These are phyloP conservation scores for Sanghuangporus weigelae DNA, from an alignment of 1,284 basidiomycete genomes.

Conservation along the genomic window DNA sequence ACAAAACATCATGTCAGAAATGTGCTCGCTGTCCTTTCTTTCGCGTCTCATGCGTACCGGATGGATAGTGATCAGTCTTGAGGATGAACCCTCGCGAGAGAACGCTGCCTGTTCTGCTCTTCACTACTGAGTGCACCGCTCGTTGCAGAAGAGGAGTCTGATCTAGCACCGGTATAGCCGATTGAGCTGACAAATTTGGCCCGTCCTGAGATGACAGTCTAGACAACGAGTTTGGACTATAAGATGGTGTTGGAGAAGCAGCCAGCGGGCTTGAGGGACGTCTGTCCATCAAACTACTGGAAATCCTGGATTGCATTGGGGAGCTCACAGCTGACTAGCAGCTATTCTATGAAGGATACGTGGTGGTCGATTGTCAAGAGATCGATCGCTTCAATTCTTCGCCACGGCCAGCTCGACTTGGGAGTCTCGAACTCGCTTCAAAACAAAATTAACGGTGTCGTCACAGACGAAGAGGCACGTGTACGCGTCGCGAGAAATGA, in stretches of 20 bases:
- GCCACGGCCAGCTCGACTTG: background rate
- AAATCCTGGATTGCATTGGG: constrained; percentile 13
- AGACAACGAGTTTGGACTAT: constrained; percentile 6
- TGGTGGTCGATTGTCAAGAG: background rate
- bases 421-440: background rate
- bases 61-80: constrained; percentile 92
- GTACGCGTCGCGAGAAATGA: background rate
- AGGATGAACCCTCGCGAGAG: constrained; percentile 87
- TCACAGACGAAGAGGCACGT: background rate
- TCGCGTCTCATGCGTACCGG: constrained; percentile 39
- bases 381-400: background rate
- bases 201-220: constrained; percentile 9
- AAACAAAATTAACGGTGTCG: background rate
- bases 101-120: constrained; percentile 84
- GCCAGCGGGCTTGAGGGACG: constrained; percentile 13
- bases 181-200: background rate
- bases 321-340: constrained; percentile 17
- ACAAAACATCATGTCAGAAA: background rate
- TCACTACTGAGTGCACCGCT: constrained; percentile 73
- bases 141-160: constrained; percentile 55
- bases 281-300: constrained; percentile 10
- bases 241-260: constrained; percentile 5
- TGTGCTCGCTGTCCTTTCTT: constrained; percentile 3
- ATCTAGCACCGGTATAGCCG: constrained; percentile 38
- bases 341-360: background rate